Base-by-base conservation (phyloP, 306 rosid genomes). In the Glycine latifolia region DNA sequence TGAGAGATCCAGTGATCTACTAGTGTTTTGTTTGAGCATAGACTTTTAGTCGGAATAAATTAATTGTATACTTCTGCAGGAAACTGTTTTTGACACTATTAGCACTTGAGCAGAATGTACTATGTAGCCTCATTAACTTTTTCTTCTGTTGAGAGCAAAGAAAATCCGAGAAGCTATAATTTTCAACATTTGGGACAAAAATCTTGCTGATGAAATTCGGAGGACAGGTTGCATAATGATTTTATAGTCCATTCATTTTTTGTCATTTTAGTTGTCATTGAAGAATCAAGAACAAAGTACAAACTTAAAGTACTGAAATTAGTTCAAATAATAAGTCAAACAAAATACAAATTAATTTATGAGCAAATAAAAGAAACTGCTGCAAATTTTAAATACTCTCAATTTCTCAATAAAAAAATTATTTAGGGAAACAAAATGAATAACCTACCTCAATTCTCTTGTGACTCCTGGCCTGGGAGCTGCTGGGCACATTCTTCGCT, bases 391-490 rank as follows among this genome's bases (percentile, higher is more conserved):
- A 39, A 67, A 7, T 67, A 10, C 63, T 50, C 73, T 16, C 48
- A 80, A 65, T 41, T 33, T 82, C 60, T 56, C 33, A 48, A 68
- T 48, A 31, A 56, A 59, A 58, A 62, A 55, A 69, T 31, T 44
- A 77, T 66, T 8, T 53, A 67, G 63, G 60, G 58, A 68, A 67
- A 16, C 52, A 80, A 85, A 76, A 79, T 73, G 59, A 58, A 56
- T 74, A 81, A 46, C 68, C 70, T 85, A 91, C 99, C 72, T 91
- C 90, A 93, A 83, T 49, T 80, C 91, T 86, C 99, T 89, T 60
- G 99, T 95, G 74, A 95, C 97, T 67, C 99, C 99, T 16, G 99
- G 97, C 71, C 99, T 92, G 49, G 99, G 97, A 82, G 99, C 99
- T 69, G 99, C 97, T 58, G 95, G 86, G 73, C 99, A 95, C 92